These are phyloP conservation scores for Waltergamsia citrina DNA, from an alignment of 2,329 filamentous ascomycete genomes.

Conservation along the genomic window DNA sequence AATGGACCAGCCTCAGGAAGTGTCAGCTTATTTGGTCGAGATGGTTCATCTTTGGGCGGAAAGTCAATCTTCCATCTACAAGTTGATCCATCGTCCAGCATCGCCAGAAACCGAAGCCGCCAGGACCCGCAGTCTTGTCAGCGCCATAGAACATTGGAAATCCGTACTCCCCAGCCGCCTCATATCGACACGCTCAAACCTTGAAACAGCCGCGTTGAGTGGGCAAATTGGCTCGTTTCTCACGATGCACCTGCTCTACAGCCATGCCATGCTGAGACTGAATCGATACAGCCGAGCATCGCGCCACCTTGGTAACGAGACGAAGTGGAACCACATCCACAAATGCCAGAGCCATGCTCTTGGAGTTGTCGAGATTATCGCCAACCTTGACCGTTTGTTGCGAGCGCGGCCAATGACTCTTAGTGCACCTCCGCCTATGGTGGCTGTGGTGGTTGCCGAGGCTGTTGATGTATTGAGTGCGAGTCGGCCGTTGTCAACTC, in stretches of 20 bases:
- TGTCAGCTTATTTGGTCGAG: constrained; percentile 52
- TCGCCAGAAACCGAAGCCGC: constrained; percentile 15
- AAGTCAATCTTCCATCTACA: constrained; percentile 48
- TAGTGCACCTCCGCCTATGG: constrained; percentile 47
- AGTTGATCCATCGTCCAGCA: constrained; percentile 18
- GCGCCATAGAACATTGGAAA: constrained; percentile 49
- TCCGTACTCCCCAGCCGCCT: constrained; percentile 44
- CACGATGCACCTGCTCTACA: constrained; percentile 57
- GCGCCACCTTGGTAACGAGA: constrained; percentile 25
- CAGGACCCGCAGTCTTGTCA: constrained; percentile 35
- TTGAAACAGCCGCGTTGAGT: constrained; percentile 44
- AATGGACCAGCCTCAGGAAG: constrained; percentile 24
- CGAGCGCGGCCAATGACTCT: constrained; percentile 17
- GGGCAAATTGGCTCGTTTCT: constrained; percentile 48
- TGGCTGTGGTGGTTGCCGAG: constrained; percentile 51
- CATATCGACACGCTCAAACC: constrained; percentile 43
- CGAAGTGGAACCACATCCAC: constrained; percentile 33
- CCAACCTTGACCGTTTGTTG: constrained; percentile 27
- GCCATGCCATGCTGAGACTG: constrained; percentile 53
- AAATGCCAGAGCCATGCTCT: constrained; percentile 42
- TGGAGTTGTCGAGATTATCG: constrained; percentile 37
- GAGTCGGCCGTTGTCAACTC: constrained; percentile 39
- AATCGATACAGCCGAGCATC: constrained; percentile 46
- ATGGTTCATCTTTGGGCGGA: constrained; percentile 57
- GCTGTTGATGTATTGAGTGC: constrained; percentile 59